These are phyloP conservation scores for Pelargonium australe DNA, from an alignment of 441 rosid genomes.

Conservation along the genomic window DNA sequence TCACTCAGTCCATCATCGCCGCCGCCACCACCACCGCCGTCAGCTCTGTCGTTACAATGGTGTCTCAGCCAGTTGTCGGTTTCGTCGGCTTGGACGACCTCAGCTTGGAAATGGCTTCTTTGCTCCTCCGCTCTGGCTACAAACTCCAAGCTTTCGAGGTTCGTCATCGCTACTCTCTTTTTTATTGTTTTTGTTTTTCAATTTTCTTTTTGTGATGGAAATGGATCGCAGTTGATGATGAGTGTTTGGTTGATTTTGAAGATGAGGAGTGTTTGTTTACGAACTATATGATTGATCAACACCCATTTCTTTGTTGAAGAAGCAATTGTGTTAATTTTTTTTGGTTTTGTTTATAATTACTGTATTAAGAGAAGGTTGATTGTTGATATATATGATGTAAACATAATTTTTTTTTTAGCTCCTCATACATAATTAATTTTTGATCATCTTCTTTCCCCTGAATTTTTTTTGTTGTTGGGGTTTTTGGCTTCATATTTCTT, in stretches of 20 bases:
- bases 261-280: background rate
- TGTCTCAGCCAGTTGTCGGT: constrained; percentile 37
- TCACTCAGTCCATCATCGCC: background rate
- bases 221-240: background rate
- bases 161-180: background rate
- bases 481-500: too few relatives aligned
- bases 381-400: background rate
- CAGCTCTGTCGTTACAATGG: constrained; percentile 22
- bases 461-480: too few relatives aligned
- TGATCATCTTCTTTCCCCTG: too few relatives aligned
- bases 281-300: background rate
- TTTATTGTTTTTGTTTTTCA: too few relatives aligned
- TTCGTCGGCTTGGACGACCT: constrained; percentile 62
- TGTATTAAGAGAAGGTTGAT: background rate
- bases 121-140: constrained; percentile 53
- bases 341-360: background rate
- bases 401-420: too few relatives aligned
- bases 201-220: background rate
- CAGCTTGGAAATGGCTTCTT: constrained; percentile 66
- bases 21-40: background rate
- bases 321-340: background rate
- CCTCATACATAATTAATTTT: too few relatives aligned
- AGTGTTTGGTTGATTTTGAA: background rate
- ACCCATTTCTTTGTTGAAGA: background rate
- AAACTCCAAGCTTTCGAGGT: constrained; percentile 68